Evolutionary conservation across 108 stramenopile genomes (phyloP).

Genomic region (Nitzschia putrida): DNA sequence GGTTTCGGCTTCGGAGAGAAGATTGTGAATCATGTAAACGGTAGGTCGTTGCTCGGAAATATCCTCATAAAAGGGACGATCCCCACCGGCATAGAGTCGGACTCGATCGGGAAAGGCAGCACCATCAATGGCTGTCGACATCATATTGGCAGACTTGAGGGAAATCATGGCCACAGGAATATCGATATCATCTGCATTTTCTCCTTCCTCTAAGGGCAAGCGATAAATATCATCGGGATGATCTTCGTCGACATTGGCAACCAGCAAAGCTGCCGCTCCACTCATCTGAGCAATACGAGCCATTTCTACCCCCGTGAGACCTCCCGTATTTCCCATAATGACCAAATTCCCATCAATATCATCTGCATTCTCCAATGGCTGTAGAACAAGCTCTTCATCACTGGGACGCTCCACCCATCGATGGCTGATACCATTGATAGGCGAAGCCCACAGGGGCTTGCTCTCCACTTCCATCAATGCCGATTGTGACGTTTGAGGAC

Average conservation of each 20-base stretch:
- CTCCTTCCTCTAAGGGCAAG: conserved; percentile 50
- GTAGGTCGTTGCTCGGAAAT: conserved; percentile 59
- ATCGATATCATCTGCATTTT: conserved; percentile 76
- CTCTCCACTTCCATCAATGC: conserved; percentile 89
- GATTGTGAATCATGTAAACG: conserved; percentile 88
- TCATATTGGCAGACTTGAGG: conserved; percentile 78
- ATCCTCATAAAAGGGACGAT: conserved; percentile 92
- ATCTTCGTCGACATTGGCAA: conserved; percentile 80
- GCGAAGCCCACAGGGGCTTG: conserved; percentile 70
- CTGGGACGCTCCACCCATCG: conserved; percentile 24
- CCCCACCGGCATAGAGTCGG: conserved; percentile 84
- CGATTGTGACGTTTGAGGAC: conserved; percentile 82
- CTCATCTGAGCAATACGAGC: conserved; percentile 76
- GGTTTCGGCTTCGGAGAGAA: conserved; percentile 73
- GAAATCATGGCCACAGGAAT: conserved; percentile 90
- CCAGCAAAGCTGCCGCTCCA: conserved; percentile 83
- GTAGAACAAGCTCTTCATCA: neutral
- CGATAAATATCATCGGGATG: conserved; percentile 83
- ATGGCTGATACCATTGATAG: conserved; percentile 66
- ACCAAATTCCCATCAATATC: conserved; percentile 82
- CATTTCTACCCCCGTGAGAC: conserved; percentile 71
- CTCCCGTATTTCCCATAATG: conserved; percentile 81
- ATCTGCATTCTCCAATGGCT: conserved; percentile 64
- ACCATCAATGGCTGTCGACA: conserved; percentile 74
- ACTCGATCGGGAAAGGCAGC: conserved; percentile 59